These are phyloP conservation scores for Alternaria novae-zelandiae DNA, from an alignment of 2,329 filamentous ascomycete species.

Conservation along the genomic window DNA sequence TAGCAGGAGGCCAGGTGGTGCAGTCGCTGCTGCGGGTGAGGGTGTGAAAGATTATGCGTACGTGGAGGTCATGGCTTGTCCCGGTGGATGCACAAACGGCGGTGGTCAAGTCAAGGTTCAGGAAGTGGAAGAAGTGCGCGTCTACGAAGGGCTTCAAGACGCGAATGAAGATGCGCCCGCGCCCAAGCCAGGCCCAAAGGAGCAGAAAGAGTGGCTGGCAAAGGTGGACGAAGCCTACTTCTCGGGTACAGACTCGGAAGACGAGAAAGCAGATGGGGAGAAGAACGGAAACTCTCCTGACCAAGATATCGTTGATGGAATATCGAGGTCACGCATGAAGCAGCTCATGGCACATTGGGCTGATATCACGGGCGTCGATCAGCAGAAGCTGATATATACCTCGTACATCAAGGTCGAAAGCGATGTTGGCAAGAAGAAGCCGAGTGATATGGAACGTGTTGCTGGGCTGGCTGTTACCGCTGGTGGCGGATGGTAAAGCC, in stretches of 20 bases:
- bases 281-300: constrained; percentile 9
- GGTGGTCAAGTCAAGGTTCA: constrained; percentile 93
- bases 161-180: constrained; percentile 35
- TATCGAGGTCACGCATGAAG: constrained; percentile 70
- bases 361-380: constrained; percentile 69
- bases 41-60: constrained; percentile 79
- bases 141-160: constrained; percentile 35
- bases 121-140: constrained; percentile 64
- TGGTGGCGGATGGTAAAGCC: constrained; percentile 83
- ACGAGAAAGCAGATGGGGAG: constrained; percentile 22
- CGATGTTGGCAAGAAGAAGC: constrained; percentile 76
- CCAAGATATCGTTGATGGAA: constrained; percentile 61
- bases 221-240: constrained; percentile 77
- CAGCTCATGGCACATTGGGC: constrained; percentile 79
- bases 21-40: constrained; percentile 66
- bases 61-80: constrained; percentile 98
- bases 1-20: constrained; percentile 71
- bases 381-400: constrained; percentile 79
- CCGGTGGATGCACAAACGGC: constrained; percentile 97
- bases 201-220: constrained; percentile 75
- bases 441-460: constrained; percentile 77
- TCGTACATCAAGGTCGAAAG: constrained; percentile 92
- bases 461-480: constrained; percentile 88
- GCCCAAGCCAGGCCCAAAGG: constrained; percentile 70
- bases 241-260: constrained; percentile 65